Conservation (phyloP, 495 filamentous ascomycete genomes). For the Pyrenopolyporus hunteri region DNA sequence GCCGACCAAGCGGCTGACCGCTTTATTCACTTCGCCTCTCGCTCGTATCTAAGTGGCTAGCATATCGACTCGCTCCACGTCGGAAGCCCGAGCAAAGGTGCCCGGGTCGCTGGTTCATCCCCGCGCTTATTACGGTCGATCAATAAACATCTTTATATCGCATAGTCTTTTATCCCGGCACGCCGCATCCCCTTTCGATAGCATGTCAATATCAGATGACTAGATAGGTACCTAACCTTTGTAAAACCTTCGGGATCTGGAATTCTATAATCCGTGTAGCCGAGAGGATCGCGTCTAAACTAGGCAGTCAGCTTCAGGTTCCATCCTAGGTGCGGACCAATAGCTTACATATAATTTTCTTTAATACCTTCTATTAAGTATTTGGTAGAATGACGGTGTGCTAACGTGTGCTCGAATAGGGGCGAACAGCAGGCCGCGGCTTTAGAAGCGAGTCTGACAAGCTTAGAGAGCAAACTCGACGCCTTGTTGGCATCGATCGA, state of each 20-base stretch:
- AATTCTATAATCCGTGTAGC: too few species aligned
- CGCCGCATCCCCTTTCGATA: conserved; percentile 7
- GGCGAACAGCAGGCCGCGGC: conserved; percentile 60
- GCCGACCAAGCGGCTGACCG: conserved; percentile 1
- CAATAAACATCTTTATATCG: neutral
- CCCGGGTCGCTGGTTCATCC: conserved; percentile 6
- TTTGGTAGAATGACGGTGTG: conserved; percentile 3
- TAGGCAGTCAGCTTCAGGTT: conserved; percentile 1
- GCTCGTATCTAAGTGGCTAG: conserved; percentile 9
- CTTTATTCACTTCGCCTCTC: conserved; percentile 8
- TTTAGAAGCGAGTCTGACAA: conserved; percentile 60
- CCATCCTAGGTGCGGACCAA: neutral
- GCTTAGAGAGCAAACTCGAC: conserved; percentile 61
- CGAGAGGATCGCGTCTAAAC: neutral
- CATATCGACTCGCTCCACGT: conserved; percentile 7
- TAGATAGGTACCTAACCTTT: conserved; percentile 6
- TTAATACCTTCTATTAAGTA: neutral
- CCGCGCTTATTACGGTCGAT: conserved; percentile 1
- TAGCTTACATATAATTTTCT: conserved; percentile 10
- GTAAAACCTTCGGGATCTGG: too few species aligned
- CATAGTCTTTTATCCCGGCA: neutral
- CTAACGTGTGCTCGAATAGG: conserved; percentile 43
- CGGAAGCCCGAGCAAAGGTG: conserved; percentile 21
- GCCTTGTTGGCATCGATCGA: conserved; percentile 55
- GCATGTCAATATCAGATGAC: neutral